These are phyloP conservation scores for Candida alai DNA, from an alignment of 805 yeast species.

Conservation along the genomic window DNA sequence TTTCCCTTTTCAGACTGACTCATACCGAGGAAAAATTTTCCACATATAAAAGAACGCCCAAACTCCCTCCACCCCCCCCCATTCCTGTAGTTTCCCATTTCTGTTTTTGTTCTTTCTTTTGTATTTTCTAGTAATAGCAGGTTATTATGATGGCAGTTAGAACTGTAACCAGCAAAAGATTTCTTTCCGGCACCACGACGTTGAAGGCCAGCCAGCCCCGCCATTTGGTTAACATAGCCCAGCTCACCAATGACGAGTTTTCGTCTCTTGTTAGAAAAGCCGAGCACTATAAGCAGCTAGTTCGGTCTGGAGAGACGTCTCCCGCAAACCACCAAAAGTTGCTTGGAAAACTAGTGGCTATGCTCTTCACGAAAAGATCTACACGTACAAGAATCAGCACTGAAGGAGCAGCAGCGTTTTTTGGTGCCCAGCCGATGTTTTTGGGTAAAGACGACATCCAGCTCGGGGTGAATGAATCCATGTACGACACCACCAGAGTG, in stretches of 20 bases:
- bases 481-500: constrained; percentile 85
- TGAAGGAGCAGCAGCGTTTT: constrained; percentile 90
- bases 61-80: constrained; percentile 2
- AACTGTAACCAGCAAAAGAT: constrained; percentile 11
- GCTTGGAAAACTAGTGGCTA: constrained; percentile 76
- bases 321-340: constrained; percentile 47
- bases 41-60: constrained; percentile 1
- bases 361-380: constrained; percentile 86
- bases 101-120: constrained; percentile 8
- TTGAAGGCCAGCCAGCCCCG: constrained; percentile 39
- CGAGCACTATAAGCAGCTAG: constrained; percentile 55
- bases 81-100: neutral
- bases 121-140: constrained; percentile 2
- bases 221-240: constrained; percentile 80
- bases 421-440: constrained; percentile 96
- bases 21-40: constrained; percentile 9
- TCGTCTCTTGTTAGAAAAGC: constrained; percentile 71
- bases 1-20: no score
- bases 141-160: constrained; percentile 8
- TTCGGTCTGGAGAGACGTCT: constrained; percentile 49
- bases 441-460: constrained; percentile 96
- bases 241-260: constrained; percentile 71
- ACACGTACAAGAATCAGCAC: constrained; percentile 92
- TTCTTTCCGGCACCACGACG: constrained; percentile 2
- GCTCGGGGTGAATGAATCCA: constrained; percentile 89